Percentiles rank a stretch among this genome's conserved stretches.
phyloP scores from a whole-genome alignment of 345 rosid species.

The Acer campestre region DNA sequence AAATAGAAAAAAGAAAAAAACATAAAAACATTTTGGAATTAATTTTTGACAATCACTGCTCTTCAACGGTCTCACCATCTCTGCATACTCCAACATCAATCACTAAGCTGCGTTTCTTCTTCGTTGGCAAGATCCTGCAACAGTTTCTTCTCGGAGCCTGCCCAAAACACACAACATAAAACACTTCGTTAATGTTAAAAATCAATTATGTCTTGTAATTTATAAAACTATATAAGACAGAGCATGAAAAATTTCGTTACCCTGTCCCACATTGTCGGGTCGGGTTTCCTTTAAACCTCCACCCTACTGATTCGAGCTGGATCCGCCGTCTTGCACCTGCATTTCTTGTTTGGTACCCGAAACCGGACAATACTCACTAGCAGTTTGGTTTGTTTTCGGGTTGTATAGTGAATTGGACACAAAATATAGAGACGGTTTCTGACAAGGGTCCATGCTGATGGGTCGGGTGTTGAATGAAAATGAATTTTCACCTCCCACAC shows the following conservation, averaged over 20 bases:
- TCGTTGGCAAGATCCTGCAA: constrained; percentile 44
- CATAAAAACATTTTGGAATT: too few species aligned
- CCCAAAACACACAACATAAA: too few species aligned
- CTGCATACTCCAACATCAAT: constrained; percentile 50
- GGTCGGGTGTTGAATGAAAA: constrained; percentile 66
- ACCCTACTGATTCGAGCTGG: constrained; percentile 36
- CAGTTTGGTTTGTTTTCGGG: constrained; percentile 31
- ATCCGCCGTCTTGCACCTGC: constrained; percentile 45
- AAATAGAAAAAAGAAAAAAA: too few species aligned
- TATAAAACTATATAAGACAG: not conserved
- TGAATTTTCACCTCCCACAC: constrained; percentile 25
- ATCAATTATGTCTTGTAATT: too few species aligned
- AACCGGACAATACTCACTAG: constrained; percentile 42
- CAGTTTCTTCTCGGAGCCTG: constrained; percentile 67
- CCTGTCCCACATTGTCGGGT: constrained; percentile 51
- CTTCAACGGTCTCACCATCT: constrained; percentile 46
- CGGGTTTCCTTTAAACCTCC: constrained; percentile 43
- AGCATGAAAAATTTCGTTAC: constrained; percentile 20
- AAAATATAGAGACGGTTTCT: constrained; percentile 53
- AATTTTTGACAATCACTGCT: constrained; percentile 11
- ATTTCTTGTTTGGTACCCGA: constrained; percentile 24
- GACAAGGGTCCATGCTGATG: constrained; percentile 34
- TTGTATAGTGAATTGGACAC: constrained; percentile 40
- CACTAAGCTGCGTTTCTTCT: constrained; percentile 37
- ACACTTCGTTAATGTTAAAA: not conserved